These are phyloP conservation scores for Clathrospora elynae DNA, from an alignment of 2,329 filamentous ascomycete genomes.

Conservation along the genomic window DNA sequence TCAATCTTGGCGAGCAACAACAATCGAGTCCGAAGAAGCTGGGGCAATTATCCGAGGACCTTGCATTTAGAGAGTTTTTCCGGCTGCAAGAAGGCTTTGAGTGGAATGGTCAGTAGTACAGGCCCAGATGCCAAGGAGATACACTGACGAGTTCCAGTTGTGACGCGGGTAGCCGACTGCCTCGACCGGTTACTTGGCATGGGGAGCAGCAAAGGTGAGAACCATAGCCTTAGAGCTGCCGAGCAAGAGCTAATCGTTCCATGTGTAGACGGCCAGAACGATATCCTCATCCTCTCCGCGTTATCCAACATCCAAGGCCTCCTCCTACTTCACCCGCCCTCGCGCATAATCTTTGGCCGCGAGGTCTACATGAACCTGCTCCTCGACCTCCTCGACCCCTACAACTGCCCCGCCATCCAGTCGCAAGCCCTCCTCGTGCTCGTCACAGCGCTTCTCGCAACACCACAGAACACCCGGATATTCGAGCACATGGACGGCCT, in stretches of 20 bases:
- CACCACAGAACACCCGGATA: slow-evolving; percentile 83
- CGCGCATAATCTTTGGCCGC: slow-evolving; percentile 81
- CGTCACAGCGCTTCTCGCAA: slow-evolving; percentile 84
- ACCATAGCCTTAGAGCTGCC: neutral
- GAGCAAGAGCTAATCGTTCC: slow-evolving; percentile 1
- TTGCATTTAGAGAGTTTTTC: slow-evolving; percentile 94
- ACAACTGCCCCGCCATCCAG: slow-evolving; percentile 88
- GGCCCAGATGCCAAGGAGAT: neutral
- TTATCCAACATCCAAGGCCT: slow-evolving; percentile 88
- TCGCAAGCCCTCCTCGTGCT: slow-evolving; percentile 87
- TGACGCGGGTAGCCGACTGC: slow-evolving; percentile 80
- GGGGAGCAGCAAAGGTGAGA: slow-evolving; percentile 58
- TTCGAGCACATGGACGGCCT: slow-evolving; percentile 93
- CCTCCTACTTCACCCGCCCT: slow-evolving; percentile 86
- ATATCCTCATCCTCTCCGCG: slow-evolving; percentile 84
- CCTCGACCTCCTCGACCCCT: slow-evolving; percentile 89
- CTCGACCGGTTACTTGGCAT: slow-evolving; percentile 86
- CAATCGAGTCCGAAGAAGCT: slow-evolving; percentile 56
- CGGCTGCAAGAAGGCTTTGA: slow-evolving; percentile 96
- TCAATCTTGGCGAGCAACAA: slow-evolving; percentile 41
- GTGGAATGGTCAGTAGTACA: slow-evolving; percentile 83
- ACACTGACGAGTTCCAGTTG: slow-evolving; percentile 58
- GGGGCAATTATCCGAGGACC: slow-evolving; percentile 74
- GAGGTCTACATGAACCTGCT: slow-evolving; percentile 97
- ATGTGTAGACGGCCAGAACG: slow-evolving; percentile 72